phyloP scores from a whole-genome alignment of 148 eudicot genomes.

The Fallopia convolvulus region DNA sequence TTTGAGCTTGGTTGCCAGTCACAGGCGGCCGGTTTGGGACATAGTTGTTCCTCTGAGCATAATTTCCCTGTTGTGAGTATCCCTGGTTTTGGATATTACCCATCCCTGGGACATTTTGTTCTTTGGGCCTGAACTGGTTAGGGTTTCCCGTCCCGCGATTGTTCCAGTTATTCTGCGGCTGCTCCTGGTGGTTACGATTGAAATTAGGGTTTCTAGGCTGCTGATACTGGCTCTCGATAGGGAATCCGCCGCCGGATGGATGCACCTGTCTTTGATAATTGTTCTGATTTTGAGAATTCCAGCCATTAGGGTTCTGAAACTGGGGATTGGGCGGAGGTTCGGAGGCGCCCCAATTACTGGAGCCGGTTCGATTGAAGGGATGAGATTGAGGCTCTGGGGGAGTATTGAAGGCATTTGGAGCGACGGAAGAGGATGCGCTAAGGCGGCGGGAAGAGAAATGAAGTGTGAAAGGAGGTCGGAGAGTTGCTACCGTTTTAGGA shows the following conservation, averaged over 20 bases:
- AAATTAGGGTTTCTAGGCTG: slow-evolving; percentile 14
- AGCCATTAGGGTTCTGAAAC: slow-evolving; percentile 23
- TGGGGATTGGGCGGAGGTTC: slow-evolving; percentile 14
- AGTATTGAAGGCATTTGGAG: slow-evolving; percentile 17
- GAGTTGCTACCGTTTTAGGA: slow-evolving; percentile 12
- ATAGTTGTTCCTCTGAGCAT: slow-evolving; percentile 22
- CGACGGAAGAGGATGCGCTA: slow-evolving; percentile 26
- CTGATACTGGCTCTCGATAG: slow-evolving; percentile 22
- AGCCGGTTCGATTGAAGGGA: slow-evolving; percentile 3
- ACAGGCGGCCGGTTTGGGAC: slow-evolving; percentile 19
- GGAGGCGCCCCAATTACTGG: slow-evolving; percentile 17
- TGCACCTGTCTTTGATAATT: slow-evolving; percentile 12
- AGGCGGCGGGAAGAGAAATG: slow-evolving; percentile 20
- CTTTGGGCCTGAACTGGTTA: slow-evolving; percentile 20
- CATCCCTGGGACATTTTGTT: slow-evolving; percentile 14
- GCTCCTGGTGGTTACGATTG: slow-evolving; percentile 23
- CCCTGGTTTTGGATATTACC: slow-evolving; percentile 19
- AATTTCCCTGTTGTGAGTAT: slow-evolving; percentile 15
- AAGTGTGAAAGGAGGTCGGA: slow-evolving; percentile 6
- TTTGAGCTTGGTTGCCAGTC: slow-evolving; percentile 19
- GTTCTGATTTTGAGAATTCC: slow-evolving; percentile 17
- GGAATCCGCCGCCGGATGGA: slow-evolving; percentile 2
- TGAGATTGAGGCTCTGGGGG: slow-evolving; percentile 19
- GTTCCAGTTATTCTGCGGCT: slow-evolving; percentile 17
- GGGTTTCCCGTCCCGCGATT: slow-evolving; percentile 19